Base-by-base conservation (phyloP, 306 rosid genomes). In the Malus sieversii region DNA sequence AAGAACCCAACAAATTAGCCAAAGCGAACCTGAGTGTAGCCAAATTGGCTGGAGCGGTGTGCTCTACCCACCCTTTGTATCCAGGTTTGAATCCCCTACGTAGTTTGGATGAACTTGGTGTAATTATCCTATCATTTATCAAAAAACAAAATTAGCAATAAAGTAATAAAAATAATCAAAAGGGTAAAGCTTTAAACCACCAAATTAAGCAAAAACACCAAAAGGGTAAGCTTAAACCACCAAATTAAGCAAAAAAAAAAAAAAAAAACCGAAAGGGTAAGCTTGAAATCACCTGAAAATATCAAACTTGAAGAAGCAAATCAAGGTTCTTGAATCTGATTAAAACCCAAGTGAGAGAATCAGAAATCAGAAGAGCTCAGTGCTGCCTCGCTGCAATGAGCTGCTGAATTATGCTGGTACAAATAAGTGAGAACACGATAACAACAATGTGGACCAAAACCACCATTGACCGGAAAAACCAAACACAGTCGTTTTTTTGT, bases 201-300 rank as follows among this genome's bases (percentile, higher is more conserved):
- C 18, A 48, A 48, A 48, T 72, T 27, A 76, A 32, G 62, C 46
- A 51, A 8, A 13, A 72, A 16, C 15, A 42, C 33, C 51, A n/a
- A 32, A 51, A 48, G 16, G 29, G 38, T 29, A 18, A 27, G 55
- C 30, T 71, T 25, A 38, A 64, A 60, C 35, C 0, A 33, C 35
- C 35, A 33, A 33, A 33, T 33, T 4, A 33, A 33, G 35, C 35
- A 23, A 23, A 23, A 33, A 5, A 33, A 33, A 48, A 8, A 3
- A 8, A 71, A 25, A 65, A 29, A 7, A 38, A 40, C 45, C 38
- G 14, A 45, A 51, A 48, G 16, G 29, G 38, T 29, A 18, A 27
- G 55, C 30, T 71, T 25, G 60, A 64, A 61, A 66, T 66, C 78
- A 81, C 78, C 83, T 51, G 59, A 71, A 35, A 12, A 42, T 45